Evolutionary conservation across 441 rosid genomes (phyloP), one percentile per base, ranked within the genome.

Genomic region (Geranium incanum): DNA sequence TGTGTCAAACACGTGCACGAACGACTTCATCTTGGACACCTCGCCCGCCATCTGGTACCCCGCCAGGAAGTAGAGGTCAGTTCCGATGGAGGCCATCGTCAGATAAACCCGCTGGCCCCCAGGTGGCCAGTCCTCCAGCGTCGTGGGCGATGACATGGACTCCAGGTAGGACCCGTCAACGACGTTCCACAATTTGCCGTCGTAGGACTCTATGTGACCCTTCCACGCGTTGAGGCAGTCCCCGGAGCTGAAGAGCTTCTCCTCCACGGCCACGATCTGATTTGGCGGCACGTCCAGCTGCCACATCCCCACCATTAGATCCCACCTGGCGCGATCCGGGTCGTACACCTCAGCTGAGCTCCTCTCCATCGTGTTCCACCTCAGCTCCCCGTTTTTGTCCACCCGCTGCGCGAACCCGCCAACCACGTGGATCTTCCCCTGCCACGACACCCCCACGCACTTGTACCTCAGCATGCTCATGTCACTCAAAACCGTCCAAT

Each of bases 201-300:
- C 86, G 1, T 83, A 83, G 0, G 76, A 68, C 16, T 84, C 89
- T 0, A 86, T 81, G 74, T 78, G 87, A n/a, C 90, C 89, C 75
- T 88, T 88, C 86, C 90, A 85, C 3, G 81, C 66, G 5, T 82
- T 81, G 6, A 88, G 66, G 67, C 89, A 85, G 21, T 86, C 90
- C 0, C 89, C 90, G 0, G 86, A 85, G 82, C 89, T 88, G 21
- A 84, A 85, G 0, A 84, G 74, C 63, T 64, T 79, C 5, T 77
- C 82, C 8, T 74, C 67, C 12, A 83, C 66, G 0, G 70, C 80
- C 9, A 83, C 88, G 6, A 84, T 86, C 50, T 83, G 89, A 75
- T 86, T 80, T 2, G 90, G 90, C 4, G 89, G 93, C 0, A 85
- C 76, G 28, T 88, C 90, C 36, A 84, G 62, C 38, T 78, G 84